Conservation (phyloP, 1,284 basidiomycete genomes). For the Pseudozyma hubeiensis region DNA sequence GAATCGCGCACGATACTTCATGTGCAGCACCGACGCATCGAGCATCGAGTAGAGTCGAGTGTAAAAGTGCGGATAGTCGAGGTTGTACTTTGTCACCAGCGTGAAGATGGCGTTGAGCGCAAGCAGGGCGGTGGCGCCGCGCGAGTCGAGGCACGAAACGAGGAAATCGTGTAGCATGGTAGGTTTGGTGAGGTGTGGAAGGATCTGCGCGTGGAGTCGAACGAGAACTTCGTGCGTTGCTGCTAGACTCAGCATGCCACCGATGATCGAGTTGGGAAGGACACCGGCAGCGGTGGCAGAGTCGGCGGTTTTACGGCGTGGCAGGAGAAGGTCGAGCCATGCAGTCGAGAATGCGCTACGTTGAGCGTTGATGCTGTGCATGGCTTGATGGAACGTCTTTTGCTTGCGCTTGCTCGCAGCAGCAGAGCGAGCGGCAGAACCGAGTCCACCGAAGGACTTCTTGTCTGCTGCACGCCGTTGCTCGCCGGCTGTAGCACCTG, state of each 20-base stretch:
- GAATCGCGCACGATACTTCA: constrained; percentile 92
- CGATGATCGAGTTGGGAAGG: constrained; percentile 27
- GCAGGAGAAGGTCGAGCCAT: constrained; percentile 80
- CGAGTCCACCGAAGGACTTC: constrained; percentile 33
- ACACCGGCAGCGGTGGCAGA: constrained; percentile 17
- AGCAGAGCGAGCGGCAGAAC: constrained; percentile 29
- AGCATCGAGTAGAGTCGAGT: constrained; percentile 90
- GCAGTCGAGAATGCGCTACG: constrained; percentile 80
- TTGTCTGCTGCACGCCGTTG: constrained; percentile 28
- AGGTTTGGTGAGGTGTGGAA: constrained; percentile 83
- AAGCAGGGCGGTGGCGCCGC: constrained; percentile 84
- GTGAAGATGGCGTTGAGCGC: constrained; percentile 92
- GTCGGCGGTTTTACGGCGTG: constrained; percentile 44
- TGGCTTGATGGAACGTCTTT: constrained; percentile 62
- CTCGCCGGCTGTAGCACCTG: constrained; percentile 45
- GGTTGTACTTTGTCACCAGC: constrained; percentile 90
- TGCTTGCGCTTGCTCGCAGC: constrained; percentile 58
- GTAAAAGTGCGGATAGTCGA: constrained; percentile 97
- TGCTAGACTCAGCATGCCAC: constrained; percentile 71
- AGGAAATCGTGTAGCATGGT: constrained; percentile 92
- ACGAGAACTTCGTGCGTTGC: constrained; percentile 77
- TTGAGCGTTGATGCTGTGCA: constrained; percentile 80
- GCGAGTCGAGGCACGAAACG: constrained; percentile 78
- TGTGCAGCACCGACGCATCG: constrained; percentile 80
- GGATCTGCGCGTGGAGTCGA: constrained; percentile 83